A percentile compares a stretch with the other conserved stretches of the same genome.
Evolutionary conservation across 805 yeast genomes (phyloP).

Genomic region (Maudiozyma saulgeensis): DNA sequence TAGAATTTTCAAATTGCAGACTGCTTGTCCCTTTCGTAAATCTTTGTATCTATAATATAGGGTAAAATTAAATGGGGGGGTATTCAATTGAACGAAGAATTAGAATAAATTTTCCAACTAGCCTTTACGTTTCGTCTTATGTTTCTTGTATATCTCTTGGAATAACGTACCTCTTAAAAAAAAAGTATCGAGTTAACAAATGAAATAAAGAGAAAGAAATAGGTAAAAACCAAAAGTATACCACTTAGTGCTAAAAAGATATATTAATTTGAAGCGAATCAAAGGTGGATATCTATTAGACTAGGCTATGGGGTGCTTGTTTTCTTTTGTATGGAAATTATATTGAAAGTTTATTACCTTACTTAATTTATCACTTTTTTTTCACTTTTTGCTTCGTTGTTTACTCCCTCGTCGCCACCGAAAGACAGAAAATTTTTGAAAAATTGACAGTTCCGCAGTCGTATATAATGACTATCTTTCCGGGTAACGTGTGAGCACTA

Average conservation of each 20-base stretch:
- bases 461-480: not conserved
- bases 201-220: not conserved
- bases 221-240: not conserved
- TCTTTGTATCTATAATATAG: not conserved
- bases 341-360: not conserved
- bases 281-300: slow-evolving; percentile 1
- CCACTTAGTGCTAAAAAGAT: slow-evolving; percentile 5
- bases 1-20: not conserved
- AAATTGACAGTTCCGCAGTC: not conserved
- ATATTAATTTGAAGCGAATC: not conserved
- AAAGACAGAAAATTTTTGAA: not conserved
- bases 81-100: not conserved
- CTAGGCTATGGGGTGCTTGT: slow-evolving; percentile 1
- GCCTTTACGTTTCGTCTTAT: not conserved
- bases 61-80: not conserved
- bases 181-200: too few species aligned
- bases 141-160: not conserved
- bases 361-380: not conserved
- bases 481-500: not conserved
- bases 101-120: too few species aligned
- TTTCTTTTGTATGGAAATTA: not conserved
- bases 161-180: not conserved
- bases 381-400: slow-evolving; percentile 1
- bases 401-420: slow-evolving; percentile 6
- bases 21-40: not conserved